Base-by-base conservation (phyloP, 2,329 filamentous ascomycete genomes). In the Clarireedia homoeocarpa region DNA sequence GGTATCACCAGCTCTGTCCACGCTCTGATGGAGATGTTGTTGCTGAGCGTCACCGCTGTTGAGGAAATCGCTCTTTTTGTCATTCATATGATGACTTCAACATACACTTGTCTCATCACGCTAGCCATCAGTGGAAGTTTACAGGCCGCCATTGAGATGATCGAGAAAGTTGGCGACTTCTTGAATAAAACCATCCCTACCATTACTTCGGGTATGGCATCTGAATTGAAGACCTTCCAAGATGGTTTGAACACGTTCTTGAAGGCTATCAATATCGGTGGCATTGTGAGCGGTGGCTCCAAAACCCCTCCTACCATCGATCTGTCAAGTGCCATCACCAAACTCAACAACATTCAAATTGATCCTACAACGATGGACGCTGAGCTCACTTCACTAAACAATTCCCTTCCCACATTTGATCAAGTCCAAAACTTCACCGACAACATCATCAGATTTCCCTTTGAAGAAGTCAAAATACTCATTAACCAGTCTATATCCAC, bases 61-160 rank as follows among this genome's bases (percentile, higher is more conserved):
- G 86, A 96, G 72, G 85, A 88, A 69, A 85, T 97, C 53, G 85
- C 96, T 60, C 77, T 96, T 62, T 99, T 96, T 73, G 82, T 91
- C 69, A 91, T 99, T 74, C 89, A 95, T 70, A 86, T 96, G 73
- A 80, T 96, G 73, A 91, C 89, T 46, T 86, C 85, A 51, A 96
- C 91, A 15, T 96, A 96, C 68, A 79, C 90, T 62, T 99, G 94
- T 68, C 80, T 99, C 52, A 89, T 95, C 68, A 89, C 89, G 30
- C 82, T 95, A 61, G 84, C 90, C 48, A 80, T 96, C 55, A 82
- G 87, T 61, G 90, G 90, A 60, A 88, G 84, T 65, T 75, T 96
- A 51, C 83, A 89, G 51, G 84, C 85, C 46, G 88, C 82, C 15
- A 73, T 88, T 51, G 74, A 78, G 52, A 74, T 86, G 60, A 76